Evolutionary conservation across 1,139 yeast species (phyloP).

Genomic region (Geotrichum phurueaensis): DNA sequence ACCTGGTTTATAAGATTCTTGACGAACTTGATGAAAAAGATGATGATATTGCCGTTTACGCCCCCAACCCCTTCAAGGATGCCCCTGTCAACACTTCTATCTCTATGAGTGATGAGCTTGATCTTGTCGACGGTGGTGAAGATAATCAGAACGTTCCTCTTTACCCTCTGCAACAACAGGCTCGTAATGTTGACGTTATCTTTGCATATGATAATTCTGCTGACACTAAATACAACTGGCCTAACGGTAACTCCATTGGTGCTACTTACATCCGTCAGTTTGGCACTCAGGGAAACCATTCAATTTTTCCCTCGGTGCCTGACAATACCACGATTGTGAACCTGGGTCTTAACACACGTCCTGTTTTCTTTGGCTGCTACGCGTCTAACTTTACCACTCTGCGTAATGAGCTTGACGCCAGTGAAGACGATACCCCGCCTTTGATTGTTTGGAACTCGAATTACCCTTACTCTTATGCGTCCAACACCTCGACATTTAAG

Average conservation of each 20-base stretch:
- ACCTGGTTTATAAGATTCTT: slow-evolving; percentile 34
- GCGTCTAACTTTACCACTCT: slow-evolving; percentile 22
- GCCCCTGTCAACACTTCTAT: slow-evolving; percentile 22
- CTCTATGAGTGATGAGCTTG: slow-evolving; percentile 42
- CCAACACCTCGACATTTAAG: slow-evolving; percentile 70
- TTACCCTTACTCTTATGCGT: slow-evolving; percentile 56
- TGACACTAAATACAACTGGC: slow-evolving; percentile 64
- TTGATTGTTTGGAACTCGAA: slow-evolving; percentile 76
- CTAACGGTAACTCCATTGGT: slow-evolving; percentile 62
- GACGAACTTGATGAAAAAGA: slow-evolving; percentile 27
- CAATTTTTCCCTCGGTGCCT: slow-evolving; percentile 85
- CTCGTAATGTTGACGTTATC: slow-evolving; percentile 68
- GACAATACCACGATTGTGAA: slow-evolving; percentile 55
- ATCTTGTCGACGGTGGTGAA: slow-evolving; percentile 86
- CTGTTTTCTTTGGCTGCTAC: slow-evolving; percentile 17
- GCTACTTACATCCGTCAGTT: slow-evolving; percentile 50
- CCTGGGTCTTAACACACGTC: slow-evolving; percentile 41
- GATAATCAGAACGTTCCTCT: slow-evolving; percentile 76
- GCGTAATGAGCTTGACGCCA: slow-evolving; percentile 11
- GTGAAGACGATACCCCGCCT: slow-evolving; percentile 46
- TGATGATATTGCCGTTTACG: slow-evolving; percentile 64
- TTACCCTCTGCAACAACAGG: slow-evolving; percentile 65
- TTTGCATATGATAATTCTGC: slow-evolving; percentile 86
- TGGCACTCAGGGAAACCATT: slow-evolving; percentile 32
- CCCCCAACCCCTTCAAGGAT: slow-evolving; percentile 69